phyloP scores from a whole-genome alignment of 495 filamentous ascomycete species.

The Tuber indicum region DNA sequence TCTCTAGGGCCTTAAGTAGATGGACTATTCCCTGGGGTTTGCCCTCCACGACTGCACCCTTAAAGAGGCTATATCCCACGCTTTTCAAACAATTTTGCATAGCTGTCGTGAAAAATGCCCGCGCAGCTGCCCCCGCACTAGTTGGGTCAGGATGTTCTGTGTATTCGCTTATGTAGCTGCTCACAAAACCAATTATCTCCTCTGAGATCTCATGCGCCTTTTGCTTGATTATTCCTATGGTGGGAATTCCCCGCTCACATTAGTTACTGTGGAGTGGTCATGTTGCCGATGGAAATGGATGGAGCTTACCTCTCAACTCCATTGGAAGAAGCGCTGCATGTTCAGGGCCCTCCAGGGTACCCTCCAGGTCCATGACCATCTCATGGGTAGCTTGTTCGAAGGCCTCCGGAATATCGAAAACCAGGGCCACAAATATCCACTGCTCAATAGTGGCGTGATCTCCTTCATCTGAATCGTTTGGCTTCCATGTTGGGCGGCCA shows the following conservation, averaged over 20 bases:
- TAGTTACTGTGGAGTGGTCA: neutral
- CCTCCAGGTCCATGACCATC: neutral
- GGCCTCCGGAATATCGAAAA: neutral
- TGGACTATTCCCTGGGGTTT: neutral
- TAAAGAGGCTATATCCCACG: neutral
- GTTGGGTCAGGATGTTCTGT: neutral
- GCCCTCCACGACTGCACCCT: neutral
- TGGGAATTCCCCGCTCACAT: neutral
- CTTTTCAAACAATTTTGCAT: neutral
- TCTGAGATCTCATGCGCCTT: neutral
- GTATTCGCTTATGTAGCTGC: neutral
- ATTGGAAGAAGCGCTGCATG: neutral
- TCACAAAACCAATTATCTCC: neutral
- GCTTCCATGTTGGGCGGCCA: neutral
- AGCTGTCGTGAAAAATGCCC: neutral
- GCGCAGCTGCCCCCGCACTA: neutral
- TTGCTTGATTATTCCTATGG: neutral
- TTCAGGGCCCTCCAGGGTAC: neutral
- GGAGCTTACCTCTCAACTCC: neutral
- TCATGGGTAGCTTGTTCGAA: neutral
- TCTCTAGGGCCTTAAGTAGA: neutral
- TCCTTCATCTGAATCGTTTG: neutral
- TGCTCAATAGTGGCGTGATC: neutral
- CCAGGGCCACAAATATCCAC: neutral
- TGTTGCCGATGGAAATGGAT: neutral